Conservation (phyloP, 1,284 basidiomycete genomes). For the Fistulina hepatica region DNA sequence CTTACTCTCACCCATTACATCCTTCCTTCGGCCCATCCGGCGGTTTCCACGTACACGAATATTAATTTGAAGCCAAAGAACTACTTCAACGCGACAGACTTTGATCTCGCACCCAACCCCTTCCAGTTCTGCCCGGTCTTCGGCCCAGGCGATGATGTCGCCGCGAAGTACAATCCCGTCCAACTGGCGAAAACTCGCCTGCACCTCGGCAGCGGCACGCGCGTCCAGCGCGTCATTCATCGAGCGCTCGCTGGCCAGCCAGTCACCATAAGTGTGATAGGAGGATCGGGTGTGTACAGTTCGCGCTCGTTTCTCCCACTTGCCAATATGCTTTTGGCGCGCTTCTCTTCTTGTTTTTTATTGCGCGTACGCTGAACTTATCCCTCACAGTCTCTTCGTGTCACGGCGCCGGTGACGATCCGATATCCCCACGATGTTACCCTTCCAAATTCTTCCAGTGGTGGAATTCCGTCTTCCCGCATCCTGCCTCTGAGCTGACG, state of each 20-base stretch:
- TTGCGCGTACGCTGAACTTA: background rate
- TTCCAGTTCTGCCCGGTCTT: constrained; percentile 87
- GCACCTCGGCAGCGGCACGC: constrained; percentile 74
- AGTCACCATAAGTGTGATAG: constrained; percentile 83
- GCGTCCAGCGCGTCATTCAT: constrained; percentile 75
- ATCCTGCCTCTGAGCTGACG: constrained; percentile 89
- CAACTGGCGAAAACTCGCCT: constrained; percentile 67
- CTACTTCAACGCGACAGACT: constrained; percentile 50
- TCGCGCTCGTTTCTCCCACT: constrained; percentile 3
- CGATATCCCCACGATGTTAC: constrained; percentile 77
- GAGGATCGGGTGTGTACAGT: constrained; percentile 66
- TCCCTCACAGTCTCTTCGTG: constrained; percentile 67
- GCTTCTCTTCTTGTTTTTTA: background rate
- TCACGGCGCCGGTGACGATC: constrained; percentile 89
- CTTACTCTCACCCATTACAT: constrained; percentile 50
- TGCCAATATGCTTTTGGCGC: constrained; percentile 1
- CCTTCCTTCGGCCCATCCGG: constrained; percentile 27
- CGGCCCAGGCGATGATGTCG: constrained; percentile 72
- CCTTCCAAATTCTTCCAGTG: constrained; percentile 87
- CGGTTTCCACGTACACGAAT: constrained; percentile 32
- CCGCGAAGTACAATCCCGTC: constrained; percentile 67
- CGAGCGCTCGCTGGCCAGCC: constrained; percentile 80
- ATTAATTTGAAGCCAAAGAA: constrained; percentile 52
- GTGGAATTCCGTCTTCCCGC: constrained; percentile 92
- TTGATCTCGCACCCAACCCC: constrained; percentile 50